Percentiles rank a stretch among this genome's conserved stretches.
Evolutionary conservation across 2,329 filamentous ascomycete species (phyloP).

Genomic region (Arthrobotrys musiformis): DNA sequence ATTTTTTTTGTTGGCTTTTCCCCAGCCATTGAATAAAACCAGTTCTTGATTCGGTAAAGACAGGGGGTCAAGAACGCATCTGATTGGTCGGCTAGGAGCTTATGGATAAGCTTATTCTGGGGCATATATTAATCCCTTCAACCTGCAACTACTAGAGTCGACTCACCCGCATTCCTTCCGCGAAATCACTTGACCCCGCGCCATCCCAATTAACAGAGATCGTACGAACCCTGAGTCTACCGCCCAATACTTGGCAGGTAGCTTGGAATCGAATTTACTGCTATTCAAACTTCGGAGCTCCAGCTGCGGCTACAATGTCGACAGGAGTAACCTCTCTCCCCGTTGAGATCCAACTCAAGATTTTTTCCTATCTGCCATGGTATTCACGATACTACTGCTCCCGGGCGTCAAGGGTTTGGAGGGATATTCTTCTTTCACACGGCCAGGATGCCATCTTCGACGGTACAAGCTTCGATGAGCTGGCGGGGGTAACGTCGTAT

Average conservation of each 20-base stretch:
- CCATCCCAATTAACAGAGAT: neutral
- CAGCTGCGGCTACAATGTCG: neutral
- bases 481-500: neutral
- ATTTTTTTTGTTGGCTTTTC: neutral
- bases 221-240: too few species aligned
- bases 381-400: neutral
- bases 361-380: neutral
- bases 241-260: neutral
- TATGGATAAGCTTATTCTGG: neutral
- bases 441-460: neutral
- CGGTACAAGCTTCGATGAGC: neutral
- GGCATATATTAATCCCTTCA: neutral
- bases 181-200: conserved; percentile 13
- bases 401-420: neutral
- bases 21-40: neutral
- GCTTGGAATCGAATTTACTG: neutral
- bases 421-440: neutral
- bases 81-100: neutral
- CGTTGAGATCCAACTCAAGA: neutral
- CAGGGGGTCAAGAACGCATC: neutral
- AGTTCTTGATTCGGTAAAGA: neutral
- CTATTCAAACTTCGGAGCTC: neutral
- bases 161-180: neutral
- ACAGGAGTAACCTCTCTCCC: neutral
- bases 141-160: neutral